phyloP scores from a whole-genome alignment of 164 flowering plant species.

The Dillenia suffruticosa region DNA sequence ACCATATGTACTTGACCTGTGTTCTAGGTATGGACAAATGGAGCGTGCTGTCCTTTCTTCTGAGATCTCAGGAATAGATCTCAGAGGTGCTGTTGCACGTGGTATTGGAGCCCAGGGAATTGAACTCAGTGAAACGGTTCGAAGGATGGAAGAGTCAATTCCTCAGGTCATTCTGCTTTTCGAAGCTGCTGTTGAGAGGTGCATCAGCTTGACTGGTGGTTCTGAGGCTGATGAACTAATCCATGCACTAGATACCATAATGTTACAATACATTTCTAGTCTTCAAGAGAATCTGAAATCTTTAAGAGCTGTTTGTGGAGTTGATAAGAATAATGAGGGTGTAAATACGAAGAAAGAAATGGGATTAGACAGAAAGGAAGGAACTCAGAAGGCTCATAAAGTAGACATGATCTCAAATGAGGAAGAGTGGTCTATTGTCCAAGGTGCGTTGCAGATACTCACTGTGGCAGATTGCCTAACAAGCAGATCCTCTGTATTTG shows the following conservation, averaged over 20 bases:
- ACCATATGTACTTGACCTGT: constrained; percentile 2
- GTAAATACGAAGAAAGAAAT: constrained; percentile 56
- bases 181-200: constrained; percentile 97
- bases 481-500: constrained; percentile 95
- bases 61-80: constrained; percentile 80
- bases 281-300: constrained; percentile 91
- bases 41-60: constrained; percentile 91
- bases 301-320: constrained; percentile 82
- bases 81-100: constrained; percentile 89
- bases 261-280: constrained; percentile 81
- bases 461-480: constrained; percentile 93
- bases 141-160: constrained; percentile 99
- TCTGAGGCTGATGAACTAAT: constrained; percentile 96
- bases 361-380: constrained; percentile 72
- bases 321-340: constrained; percentile 47
- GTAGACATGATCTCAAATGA: constrained; percentile 72
- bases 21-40: constrained; percentile 88
- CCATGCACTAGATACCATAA: constrained; percentile 82
- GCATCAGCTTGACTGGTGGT: constrained; percentile 96
- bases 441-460: constrained; percentile 95
- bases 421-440: constrained; percentile 99
- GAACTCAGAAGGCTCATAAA: constrained; percentile 47
- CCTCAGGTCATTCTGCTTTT: constrained; percentile 91
- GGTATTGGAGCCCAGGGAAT: constrained; percentile 96
- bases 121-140: constrained; percentile 97